phyloP scores from a whole-genome alignment of 108 stramenopile species.

The Nitzschia sp. region DNA sequence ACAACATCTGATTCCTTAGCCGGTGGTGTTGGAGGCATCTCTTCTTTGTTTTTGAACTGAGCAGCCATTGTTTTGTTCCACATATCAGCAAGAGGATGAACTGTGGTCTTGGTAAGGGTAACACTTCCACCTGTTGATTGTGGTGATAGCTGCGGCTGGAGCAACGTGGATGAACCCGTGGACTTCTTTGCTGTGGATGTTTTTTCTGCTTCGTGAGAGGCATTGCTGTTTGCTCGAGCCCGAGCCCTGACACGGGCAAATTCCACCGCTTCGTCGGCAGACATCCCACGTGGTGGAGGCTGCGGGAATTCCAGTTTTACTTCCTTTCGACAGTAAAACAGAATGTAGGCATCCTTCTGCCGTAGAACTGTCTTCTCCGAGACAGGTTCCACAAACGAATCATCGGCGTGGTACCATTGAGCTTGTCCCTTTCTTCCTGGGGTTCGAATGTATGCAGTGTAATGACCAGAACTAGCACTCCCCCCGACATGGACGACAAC shows the following conservation, averaged over 20 bases:
- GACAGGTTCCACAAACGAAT: slow-evolving; percentile 70
- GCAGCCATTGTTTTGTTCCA: slow-evolving; percentile 10
- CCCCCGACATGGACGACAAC: slow-evolving; percentile 81
- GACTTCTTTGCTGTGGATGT: neutral
- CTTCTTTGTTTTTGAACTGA: slow-evolving; percentile 6
- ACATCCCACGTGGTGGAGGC: slow-evolving; percentile 47
- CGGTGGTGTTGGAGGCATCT: neutral
- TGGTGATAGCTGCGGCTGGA: neutral
- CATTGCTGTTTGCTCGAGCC: slow-evolving; percentile 38
- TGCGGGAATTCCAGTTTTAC: slow-evolving; percentile 74
- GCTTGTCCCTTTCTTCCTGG: slow-evolving; percentile 34
- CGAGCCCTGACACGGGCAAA: slow-evolving; percentile 36
- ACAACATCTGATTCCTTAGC: neutral
- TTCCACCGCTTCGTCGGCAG: slow-evolving; percentile 49
- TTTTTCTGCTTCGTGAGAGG: neutral
- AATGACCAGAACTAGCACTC: slow-evolving; percentile 77
- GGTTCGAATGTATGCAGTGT: slow-evolving; percentile 75
- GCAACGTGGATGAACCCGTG: neutral
- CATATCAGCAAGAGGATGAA: slow-evolving; percentile 14
- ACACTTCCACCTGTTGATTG: neutral
- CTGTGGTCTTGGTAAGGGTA: neutral
- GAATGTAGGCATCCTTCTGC: slow-evolving; percentile 73
- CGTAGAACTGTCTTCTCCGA: slow-evolving; percentile 71
- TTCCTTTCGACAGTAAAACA: slow-evolving; percentile 79
- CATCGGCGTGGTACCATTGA: slow-evolving; percentile 80